Percentiles rank a stretch among this genome's conserved stretches.
These are phyloP conservation scores for Trichoderma sp. DNA, from an alignment of 2,329 filamentous ascomycete species.

Conservation along the genomic window DNA sequence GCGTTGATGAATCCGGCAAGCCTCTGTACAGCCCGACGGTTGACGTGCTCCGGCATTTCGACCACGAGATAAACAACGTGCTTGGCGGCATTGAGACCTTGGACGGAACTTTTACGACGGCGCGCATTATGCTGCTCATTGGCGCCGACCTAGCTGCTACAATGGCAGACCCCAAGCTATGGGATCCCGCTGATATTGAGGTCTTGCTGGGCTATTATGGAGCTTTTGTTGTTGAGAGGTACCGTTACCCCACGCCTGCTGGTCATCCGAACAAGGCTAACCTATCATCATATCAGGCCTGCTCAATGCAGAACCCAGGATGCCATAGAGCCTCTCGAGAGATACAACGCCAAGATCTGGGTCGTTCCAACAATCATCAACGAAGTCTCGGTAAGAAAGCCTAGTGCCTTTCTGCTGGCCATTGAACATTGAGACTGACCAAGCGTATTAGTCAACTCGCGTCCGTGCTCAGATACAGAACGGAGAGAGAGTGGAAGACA, in stretches of 20 bases:
- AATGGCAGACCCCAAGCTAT: conserved; percentile 69
- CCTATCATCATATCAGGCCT: conserved; percentile 44
- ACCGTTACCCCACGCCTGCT: background rate
- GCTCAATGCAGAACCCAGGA: conserved; percentile 78
- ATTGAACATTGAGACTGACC: background rate
- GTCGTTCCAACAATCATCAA: conserved; percentile 84
- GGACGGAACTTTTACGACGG: conserved; percentile 58
- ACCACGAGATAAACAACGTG: conserved; percentile 76
- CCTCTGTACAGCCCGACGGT: conserved; percentile 81
- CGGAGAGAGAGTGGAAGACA: conserved; percentile 74
- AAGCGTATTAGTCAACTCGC: conserved; percentile 65
- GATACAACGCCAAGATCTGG: conserved; percentile 71
- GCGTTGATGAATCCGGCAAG: conserved; percentile 47
- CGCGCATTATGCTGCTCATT: conserved; percentile 73
- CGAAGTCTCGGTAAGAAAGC: conserved; percentile 40
- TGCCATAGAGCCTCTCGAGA: conserved; percentile 70
- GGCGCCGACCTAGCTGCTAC: conserved; percentile 70
- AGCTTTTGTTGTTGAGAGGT: conserved; percentile 70
- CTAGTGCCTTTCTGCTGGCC: background rate
- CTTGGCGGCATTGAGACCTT: conserved; percentile 70
- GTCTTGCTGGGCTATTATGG: conserved; percentile 79
- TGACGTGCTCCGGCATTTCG: conserved; percentile 80
- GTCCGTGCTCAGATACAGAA: conserved; percentile 74
- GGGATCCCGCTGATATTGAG: conserved; percentile 76
- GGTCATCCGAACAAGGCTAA: background rate